Conservation (phyloP, 1,139 yeast genomes). For the Yarrowia galli region DNA sequence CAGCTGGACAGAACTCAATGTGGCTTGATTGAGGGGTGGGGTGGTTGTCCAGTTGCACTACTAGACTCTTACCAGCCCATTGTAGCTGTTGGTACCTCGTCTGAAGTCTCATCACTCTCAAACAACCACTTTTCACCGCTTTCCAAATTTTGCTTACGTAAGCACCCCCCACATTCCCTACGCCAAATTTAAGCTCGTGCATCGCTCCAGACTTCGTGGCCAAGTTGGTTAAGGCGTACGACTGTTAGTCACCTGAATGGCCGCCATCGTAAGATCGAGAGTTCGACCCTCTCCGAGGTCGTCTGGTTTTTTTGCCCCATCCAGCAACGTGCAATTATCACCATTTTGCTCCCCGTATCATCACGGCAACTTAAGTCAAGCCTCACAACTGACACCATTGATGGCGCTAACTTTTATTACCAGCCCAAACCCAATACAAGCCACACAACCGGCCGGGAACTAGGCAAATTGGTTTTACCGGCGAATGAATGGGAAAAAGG, state of each 20-base stretch:
- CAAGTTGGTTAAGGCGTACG: slow-evolving; percentile 66
- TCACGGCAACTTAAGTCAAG: neutral
- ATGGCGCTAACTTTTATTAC: slow-evolving; percentile 5
- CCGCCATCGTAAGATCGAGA: slow-evolving; percentile 40
- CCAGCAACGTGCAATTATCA: too few relatives aligned
- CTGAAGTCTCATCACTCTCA: too few relatives aligned
- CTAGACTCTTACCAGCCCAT: too few relatives aligned
- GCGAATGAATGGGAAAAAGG: slow-evolving; percentile 2
- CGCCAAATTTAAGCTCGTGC: neutral
- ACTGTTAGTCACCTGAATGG: slow-evolving; percentile 53
- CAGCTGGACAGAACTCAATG: neutral
- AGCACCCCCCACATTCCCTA: neutral
- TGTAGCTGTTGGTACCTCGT: too few relatives aligned
- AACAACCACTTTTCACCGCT: too few relatives aligned
- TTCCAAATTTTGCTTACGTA: neutral
- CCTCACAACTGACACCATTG: neutral
- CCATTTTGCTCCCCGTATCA: too few relatives aligned
- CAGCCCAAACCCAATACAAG: slow-evolving; percentile 19
- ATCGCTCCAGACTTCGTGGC: slow-evolving; percentile 57
- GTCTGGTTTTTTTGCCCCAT: slow-evolving; percentile 15
- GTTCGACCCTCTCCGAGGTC: slow-evolving; percentile 40
- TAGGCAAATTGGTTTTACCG: neutral
- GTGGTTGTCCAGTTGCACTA: too few relatives aligned
- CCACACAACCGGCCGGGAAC: neutral
- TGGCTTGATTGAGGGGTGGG: neutral